phyloP scores from a whole-genome alignment of 2,329 filamentous ascomycete genomes.

The Neophaeococcomyces aloes region DNA sequence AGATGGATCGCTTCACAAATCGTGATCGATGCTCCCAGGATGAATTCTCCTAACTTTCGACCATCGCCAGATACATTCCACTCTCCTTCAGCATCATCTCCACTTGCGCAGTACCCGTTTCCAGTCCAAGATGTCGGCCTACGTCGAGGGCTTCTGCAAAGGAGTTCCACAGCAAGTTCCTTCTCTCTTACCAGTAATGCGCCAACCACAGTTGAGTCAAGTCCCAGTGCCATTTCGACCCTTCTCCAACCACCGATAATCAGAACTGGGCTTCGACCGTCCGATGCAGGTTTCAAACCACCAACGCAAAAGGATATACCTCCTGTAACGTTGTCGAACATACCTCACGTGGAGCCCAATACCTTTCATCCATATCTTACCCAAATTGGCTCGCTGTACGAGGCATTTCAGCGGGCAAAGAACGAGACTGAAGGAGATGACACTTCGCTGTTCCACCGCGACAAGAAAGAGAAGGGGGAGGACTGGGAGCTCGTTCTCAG shows the following conservation, averaged over 20 bases:
- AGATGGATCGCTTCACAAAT: too few species aligned
- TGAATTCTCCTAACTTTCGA: conserved; percentile 1
- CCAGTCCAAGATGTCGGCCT: conserved; percentile 11
- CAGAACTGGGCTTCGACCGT: conserved; percentile 72
- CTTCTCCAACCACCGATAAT: conserved; percentile 85
- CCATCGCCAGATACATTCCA: not conserved
- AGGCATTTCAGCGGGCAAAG: conserved; percentile 75
- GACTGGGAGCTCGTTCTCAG: conserved; percentile 41
- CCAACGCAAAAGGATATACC: conserved; percentile 85
- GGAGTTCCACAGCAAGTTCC: conserved; percentile 79
- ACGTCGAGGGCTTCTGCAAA: conserved; percentile 37
- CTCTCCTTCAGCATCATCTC: conserved; percentile 3
- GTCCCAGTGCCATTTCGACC: conserved; percentile 89
- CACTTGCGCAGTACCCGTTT: conserved; percentile 16
- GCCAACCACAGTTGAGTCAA: conserved; percentile 57
- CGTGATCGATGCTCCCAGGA: not conserved
- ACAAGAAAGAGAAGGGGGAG: conserved; percentile 37
- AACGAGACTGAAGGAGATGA: conserved; percentile 59
- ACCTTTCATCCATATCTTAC: conserved; percentile 76
- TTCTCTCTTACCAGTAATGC: conserved; percentile 61
- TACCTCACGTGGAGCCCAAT: conserved; percentile 65
- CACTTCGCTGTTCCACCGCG: conserved; percentile 36
- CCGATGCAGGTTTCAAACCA: conserved; percentile 64
- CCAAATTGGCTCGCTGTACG: conserved; percentile 78
- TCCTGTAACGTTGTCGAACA: conserved; percentile 81